These are phyloP conservation scores for Tuber calosporum DNA, from an alignment of 495 filamentous ascomycete species.

Conservation along the genomic window DNA sequence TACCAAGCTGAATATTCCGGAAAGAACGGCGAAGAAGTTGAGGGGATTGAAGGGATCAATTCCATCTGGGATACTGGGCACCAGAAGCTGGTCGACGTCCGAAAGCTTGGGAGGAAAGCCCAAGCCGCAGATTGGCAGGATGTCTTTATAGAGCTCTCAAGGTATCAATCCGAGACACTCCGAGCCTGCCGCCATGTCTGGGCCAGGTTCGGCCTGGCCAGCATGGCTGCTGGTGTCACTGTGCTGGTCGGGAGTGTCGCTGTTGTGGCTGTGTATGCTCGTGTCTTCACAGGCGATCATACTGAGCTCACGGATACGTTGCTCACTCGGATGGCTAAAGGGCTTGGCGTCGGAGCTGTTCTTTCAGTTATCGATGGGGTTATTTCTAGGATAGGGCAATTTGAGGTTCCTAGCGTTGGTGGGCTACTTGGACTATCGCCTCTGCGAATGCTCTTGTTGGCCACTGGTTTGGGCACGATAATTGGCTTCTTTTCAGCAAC, in stretches of 20 bases:
- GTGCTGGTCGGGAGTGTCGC: slow-evolving; percentile 61
- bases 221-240: slow-evolving; percentile 71
- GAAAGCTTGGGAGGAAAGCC: slow-evolving; percentile 14
- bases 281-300: slow-evolving; percentile 50
- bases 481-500: slow-evolving; percentile 55
- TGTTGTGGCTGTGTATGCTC: slow-evolving; percentile 64
- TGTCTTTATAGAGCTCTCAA: slow-evolving; percentile 56
- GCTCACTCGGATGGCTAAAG: slow-evolving; percentile 46
- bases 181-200: slow-evolving; percentile 75
- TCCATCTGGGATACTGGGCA: slow-evolving; percentile 29
- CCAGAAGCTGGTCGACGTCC: slow-evolving; percentile 20
- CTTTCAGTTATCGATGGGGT: slow-evolving; percentile 38
- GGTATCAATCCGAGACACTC: slow-evolving; percentile 71
- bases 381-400: slow-evolving; percentile 5
- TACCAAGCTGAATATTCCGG: slow-evolving; percentile 66
- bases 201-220: slow-evolving; percentile 79
- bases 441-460: slow-evolving; percentile 32
- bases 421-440: slow-evolving; percentile 21
- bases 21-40: slow-evolving; percentile 38
- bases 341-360: slow-evolving; percentile 46
- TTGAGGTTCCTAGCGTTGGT: not conserved
- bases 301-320: slow-evolving; percentile 51
- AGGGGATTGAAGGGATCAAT: slow-evolving; percentile 14
- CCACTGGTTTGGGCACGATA: slow-evolving; percentile 56
- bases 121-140: slow-evolving; percentile 36